Percentiles rank a stretch among this genome's conserved stretches.
phyloP scores from a whole-genome alignment of 1,284 basidiomycete species.

The Calocybe gambosa region DNA sequence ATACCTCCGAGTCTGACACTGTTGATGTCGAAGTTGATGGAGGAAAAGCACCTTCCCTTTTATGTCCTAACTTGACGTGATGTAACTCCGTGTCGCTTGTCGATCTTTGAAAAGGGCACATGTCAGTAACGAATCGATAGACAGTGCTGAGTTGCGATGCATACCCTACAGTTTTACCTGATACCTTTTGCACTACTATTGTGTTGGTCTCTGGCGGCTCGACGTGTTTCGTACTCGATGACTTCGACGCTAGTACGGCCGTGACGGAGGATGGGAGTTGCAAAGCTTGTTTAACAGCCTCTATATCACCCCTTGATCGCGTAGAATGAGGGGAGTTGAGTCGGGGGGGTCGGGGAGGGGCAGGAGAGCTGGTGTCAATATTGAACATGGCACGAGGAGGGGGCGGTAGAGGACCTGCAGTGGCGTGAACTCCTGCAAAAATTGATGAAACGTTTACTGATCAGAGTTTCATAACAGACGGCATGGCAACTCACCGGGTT shows the following conservation, averaged over 20 bases:
- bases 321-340: conserved; percentile 45
- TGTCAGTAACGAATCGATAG: conserved; percentile 8
- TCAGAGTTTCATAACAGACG: neutral
- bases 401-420: conserved; percentile 64
- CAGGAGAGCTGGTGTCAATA: conserved; percentile 36
- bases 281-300: conserved; percentile 49
- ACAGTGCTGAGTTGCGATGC: neutral
- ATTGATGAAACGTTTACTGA: conserved; percentile 4
- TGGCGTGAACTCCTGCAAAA: conserved; percentile 51
- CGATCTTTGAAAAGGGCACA: conserved; percentile 11
- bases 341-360: conserved; percentile 63
- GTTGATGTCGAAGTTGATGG: conserved; percentile 34
- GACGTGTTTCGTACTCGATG: conserved; percentile 8
- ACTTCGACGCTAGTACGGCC: conserved; percentile 32
- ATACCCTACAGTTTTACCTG: conserved; percentile 11
- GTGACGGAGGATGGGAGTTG: conserved; percentile 51
- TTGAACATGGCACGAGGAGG: conserved; percentile 53
- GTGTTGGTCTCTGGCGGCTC: conserved; percentile 8
- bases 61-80: conserved; percentile 35
- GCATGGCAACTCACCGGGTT: conserved; percentile 36
- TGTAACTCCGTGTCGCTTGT: conserved; percentile 8
- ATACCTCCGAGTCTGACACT: conserved; percentile 16
- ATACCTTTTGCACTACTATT: neutral
- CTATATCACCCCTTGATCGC: conserved; percentile 37
- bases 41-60: conserved; percentile 64